phyloP scores from a whole-genome alignment of 805 yeast species.

The Wickerhamomyces queroliae region DNA sequence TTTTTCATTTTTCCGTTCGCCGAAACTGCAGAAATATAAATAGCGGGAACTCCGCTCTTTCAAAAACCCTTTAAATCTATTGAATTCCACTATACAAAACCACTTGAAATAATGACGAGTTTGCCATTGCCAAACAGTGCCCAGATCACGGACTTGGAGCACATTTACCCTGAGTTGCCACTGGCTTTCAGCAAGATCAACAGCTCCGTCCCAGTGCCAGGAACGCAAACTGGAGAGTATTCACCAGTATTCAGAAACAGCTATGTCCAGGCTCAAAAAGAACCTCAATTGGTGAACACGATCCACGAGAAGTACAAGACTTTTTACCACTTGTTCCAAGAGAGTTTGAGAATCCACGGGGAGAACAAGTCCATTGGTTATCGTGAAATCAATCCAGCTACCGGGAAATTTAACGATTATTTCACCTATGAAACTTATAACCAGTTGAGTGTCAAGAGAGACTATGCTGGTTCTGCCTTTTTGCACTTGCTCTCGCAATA shows the following conservation, averaged over 20 bases:
- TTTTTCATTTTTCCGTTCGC: too few species aligned
- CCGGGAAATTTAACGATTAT: slow-evolving; percentile 31
- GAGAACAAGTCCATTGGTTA: slow-evolving; percentile 40
- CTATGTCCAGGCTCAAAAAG: slow-evolving; percentile 20
- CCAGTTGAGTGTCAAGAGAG: slow-evolving; percentile 36
- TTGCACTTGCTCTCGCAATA: slow-evolving; percentile 35
- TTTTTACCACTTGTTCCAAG: slow-evolving; percentile 37
- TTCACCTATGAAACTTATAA: slow-evolving; percentile 40
- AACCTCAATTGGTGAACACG: slow-evolving; percentile 26
- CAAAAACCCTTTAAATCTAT: slow-evolving; percentile 3
- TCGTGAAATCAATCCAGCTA: slow-evolving; percentile 27
- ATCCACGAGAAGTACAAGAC: slow-evolving; percentile 42
- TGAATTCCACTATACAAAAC: not conserved
- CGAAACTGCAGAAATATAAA: too few species aligned
- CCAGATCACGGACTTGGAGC: slow-evolving; percentile 2
- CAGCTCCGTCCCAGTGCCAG: slow-evolving; percentile 17
- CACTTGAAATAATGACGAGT: slow-evolving; percentile 3
- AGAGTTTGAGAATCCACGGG: slow-evolving; percentile 31
- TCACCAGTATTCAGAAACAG: slow-evolving; percentile 48
- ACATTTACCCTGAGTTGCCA: slow-evolving; percentile 13
- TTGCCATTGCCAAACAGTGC: slow-evolving; percentile 4
- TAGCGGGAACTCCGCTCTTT: too few species aligned
- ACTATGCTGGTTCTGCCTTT: slow-evolving; percentile 51
- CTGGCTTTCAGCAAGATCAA: slow-evolving; percentile 13
- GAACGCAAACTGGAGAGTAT: slow-evolving; percentile 32